Evolutionary conservation across 495 filamentous ascomycete genomes (phyloP), one percentile per base, ranked within the genome.

Genomic region (Podospora pseudopauciseta): DNA sequence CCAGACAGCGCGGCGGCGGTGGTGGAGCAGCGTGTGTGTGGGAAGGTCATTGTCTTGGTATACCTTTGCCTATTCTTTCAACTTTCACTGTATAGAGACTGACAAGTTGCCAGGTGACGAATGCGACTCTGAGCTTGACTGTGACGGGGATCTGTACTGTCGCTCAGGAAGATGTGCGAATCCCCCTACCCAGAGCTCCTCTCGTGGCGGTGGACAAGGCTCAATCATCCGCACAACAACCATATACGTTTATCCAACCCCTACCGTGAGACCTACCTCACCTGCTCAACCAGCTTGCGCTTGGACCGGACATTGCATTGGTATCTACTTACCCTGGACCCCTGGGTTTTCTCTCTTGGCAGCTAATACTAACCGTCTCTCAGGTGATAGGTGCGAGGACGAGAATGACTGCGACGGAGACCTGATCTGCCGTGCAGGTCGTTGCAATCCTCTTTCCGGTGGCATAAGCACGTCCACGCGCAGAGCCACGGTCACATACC

Each of bases 391-490:
- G 3, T 72, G 70, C 55, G 4, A 68, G 7, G 71, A 65, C 26
- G 69, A 75, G 53, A 73, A 73, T 44, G 73, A 75, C 63, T 75
- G 73, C 60, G 73, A 75, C 32, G 65, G 67, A 62, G 20, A 71
- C n/a, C 44, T 69, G 53, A 65, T 63, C 19, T 73, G 71, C 56
- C 60, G 55, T 15, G 30, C 62, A 15, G 54, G 67, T 18, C 63
- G 32, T 60, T 75, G 71, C 54, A 65, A 68, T 39, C 26, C 60
- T 2, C 28, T 34, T 1, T 61, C 56, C 27, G 57, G 61, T 18
- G 15, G 60, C 16, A 60, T 60, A 15, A 53, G 53, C 54, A 70
- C 65, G 2, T 70, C 34, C 34, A 71, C 71, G 9, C 39, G 55
- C 44, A 62, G 68, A 13, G 49, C n/a, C 9, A 66, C 71, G 9